Evolutionary conservation across 1,139 yeast species (phyloP), one percentile per base, ranked within the genome.

Genomic region (Saccharomyces hybrid): DNA sequence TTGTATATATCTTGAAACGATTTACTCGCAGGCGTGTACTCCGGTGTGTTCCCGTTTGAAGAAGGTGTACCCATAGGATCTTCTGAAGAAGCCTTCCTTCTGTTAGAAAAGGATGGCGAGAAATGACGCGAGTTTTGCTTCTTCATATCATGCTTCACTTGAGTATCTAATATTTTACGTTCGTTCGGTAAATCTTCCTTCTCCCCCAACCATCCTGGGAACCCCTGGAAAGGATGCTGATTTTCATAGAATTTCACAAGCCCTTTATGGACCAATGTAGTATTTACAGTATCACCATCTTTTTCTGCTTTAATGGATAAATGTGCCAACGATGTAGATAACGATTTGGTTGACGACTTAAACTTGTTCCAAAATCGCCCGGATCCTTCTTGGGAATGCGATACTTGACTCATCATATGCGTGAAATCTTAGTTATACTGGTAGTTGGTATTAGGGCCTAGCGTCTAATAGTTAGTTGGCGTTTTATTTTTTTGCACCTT

Each of bases 171-270:
- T 3, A 64, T 57, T 53, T 65, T 63, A 41, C 67, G 65, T 47
- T 68, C 68, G 47, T 68, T 64, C 7, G 71, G 69, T 6, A 65
- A 49, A 9, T 69, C 71, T 32, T 68, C 72, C 28, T 65, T 65
- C 34, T 70, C 72, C 6, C 76, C 77, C 20, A 73, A 59, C 77
- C 77, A 73, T 5, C 70, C 71, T 1, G 77, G 77, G 42, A 66
- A 73, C 0, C 73, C 73, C 48, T 68, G 62, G 49, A 68, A 70
- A 1, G 70, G 68, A 16, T 68, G 69, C 46, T 61, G 62, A 28
- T 56, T 58, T 34, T 65, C 57, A 53, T 71, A 73, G 53, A 65
- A 68, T 25, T 64, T 64, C 4, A 72, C 74, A 9, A 73, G 51
- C 0, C 76, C 71, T 55, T 71, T 72, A 57, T 73, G 76, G 4